Evolutionary conservation across 208 protist genomes (phyloP), one percentile per base, ranked within the genome.

Genomic region (Porcisia hertigi): DNA sequence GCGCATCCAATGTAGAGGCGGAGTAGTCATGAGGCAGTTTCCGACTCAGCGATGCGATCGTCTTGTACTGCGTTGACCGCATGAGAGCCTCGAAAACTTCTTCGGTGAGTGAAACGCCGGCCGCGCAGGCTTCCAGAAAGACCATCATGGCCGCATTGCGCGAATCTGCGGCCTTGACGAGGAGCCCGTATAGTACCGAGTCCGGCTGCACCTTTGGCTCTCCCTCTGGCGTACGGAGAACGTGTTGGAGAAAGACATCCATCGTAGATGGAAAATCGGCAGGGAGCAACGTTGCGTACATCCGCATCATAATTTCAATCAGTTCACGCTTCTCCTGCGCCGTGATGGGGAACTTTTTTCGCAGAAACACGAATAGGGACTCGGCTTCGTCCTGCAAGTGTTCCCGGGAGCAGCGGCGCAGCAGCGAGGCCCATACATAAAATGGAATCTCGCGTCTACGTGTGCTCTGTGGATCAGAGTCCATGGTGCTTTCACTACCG

Each of bases 271-370:
- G 72, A 58, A 88, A 95, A 81, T 97, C 93, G 7, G 86, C 59
- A 12, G 88, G 83, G 9, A 86, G 71, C 64, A 96, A 79, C 0
- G 91, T 93, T 6, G 85, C 84, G 85, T 95, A 94, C 93, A 97
- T 95, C 52, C 91, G 88, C 81, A 97, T 89, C 88, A 96, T 92
- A 69, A 97, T 96, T 58, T 94, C 91, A 45, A 97, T 79, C 65
- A 97, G 76, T 79, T 97, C 90, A 0, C 88, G 78, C 79, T 94
- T 94, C 76, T 95, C 81, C 41, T 53, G 54, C 41, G 54, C 60
- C 3, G 70, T 75, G 3, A 94, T 81, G 16, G 43, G 7, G 69
- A 95, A 95, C 25, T 88, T 81, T 52, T 87, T 81, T 9, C 88
- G 88, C 73, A 95, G 88, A 75, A 97, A 97, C 25, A 77, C 63